phyloP scores from a whole-genome alignment of 805 yeast genomes.

The Debaryomyces castellii region DNA sequence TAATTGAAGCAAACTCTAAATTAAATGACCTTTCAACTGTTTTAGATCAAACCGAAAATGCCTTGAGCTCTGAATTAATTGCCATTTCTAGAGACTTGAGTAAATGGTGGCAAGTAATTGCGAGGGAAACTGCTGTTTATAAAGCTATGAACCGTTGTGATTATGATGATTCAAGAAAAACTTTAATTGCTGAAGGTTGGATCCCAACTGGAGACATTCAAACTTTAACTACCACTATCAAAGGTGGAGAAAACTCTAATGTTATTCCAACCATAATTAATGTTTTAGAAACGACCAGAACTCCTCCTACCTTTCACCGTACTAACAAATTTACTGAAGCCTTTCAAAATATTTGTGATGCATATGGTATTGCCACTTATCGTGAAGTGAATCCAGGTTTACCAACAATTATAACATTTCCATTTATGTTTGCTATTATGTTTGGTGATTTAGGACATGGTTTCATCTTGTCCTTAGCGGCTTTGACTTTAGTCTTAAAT shows the following conservation, averaged over 20 bases:
- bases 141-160: constrained; percentile 75
- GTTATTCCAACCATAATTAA: constrained; percentile 50
- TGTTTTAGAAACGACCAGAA: constrained; percentile 69
- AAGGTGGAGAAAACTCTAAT: constrained; percentile 57
- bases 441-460: constrained; percentile 99
- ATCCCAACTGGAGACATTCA: constrained; percentile 76
- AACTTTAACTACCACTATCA: constrained; percentile 62
- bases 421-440: constrained; percentile 98
- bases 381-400: constrained; percentile 95
- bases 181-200: constrained; percentile 97
- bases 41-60: constrained; percentile 46
- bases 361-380: constrained; percentile 91
- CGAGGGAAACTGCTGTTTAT: constrained; percentile 82
- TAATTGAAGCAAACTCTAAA: constrained; percentile 23
- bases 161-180: constrained; percentile 79
- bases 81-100: constrained; percentile 74
- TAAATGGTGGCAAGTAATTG: constrained; percentile 60
- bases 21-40: constrained; percentile 36
- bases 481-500: constrained; percentile 65
- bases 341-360: constrained; percentile 91
- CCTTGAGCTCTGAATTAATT: constrained; percentile 73
- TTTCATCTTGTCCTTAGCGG: constrained; percentile 72
- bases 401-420: constrained; percentile 93
- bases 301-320: constrained; percentile 93
- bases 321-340: constrained; percentile 94